Conservation (phyloP, 2,329 filamentous ascomycete genomes). For the Sclerotinia trifoliorum region DNA sequence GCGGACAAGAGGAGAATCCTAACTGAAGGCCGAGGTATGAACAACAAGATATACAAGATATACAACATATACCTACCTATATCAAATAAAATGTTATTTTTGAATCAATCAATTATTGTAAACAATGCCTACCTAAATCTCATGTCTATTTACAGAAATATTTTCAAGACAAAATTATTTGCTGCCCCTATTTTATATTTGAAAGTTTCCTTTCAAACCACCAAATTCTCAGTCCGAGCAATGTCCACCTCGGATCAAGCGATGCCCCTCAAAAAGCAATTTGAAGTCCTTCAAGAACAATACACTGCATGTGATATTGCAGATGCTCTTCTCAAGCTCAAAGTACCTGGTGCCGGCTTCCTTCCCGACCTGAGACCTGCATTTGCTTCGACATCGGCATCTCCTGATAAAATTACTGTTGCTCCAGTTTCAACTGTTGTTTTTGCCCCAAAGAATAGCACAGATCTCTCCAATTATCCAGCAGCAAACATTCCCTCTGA, state of each 20-base stretch:
- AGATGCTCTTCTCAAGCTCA: constrained; percentile 69
- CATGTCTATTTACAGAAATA: constrained; percentile 1
- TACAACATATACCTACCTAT: no score
- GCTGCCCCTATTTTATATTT: background rate
- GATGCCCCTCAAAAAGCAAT: constrained; percentile 20
- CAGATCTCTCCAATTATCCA: constrained; percentile 35
- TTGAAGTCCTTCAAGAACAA: constrained; percentile 31
- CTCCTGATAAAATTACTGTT: constrained; percentile 35
- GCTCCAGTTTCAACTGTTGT: constrained; percentile 60
- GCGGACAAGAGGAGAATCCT: background rate
- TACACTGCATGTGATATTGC: constrained; percentile 61
- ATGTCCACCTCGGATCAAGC: constrained; percentile 11
- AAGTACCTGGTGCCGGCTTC: constrained; percentile 64
- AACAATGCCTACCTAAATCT: background rate
- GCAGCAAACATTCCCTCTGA: constrained; percentile 53
- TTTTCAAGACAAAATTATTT: background rate
- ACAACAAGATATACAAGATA: no score
- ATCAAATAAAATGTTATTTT: background rate
- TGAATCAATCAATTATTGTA: background rate
- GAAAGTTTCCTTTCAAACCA: background rate
- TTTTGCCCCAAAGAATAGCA: constrained; percentile 60
- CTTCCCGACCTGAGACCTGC: constrained; percentile 54
- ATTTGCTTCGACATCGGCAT: constrained; percentile 28
- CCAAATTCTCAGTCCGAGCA: background rate
- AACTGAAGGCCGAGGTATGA: no score